Conservation (phyloP, 2,329 filamentous ascomycete genomes). For the Fusarium sarcochroum region DNA sequence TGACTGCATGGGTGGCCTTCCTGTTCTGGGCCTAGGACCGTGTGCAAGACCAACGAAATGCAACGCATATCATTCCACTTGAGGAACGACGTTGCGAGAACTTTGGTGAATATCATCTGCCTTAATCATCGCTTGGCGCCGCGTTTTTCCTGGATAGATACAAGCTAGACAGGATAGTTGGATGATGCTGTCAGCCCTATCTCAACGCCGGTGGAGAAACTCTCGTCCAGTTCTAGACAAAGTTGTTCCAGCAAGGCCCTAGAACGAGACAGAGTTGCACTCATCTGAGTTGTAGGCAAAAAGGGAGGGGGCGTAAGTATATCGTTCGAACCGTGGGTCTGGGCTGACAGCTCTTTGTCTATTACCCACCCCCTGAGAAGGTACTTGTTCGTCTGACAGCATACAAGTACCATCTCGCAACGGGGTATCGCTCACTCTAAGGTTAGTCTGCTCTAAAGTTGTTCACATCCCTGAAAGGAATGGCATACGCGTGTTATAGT, state of each 20-base stretch:
- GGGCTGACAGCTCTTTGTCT: neutral
- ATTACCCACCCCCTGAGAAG: conserved; percentile 3
- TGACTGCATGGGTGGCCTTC: conserved; percentile 35
- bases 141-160: neutral
- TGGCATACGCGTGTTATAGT: conserved; percentile 12
- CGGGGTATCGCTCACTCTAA: neutral
- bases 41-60: conserved; percentile 4
- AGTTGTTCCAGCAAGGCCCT: conserved; percentile 32
- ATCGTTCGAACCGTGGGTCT: conserved; percentile 32
- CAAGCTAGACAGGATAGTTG: neutral
- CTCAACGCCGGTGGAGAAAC: neutral
- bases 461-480: conserved; percentile 9
- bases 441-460: neutral
- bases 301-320: conserved; percentile 15
- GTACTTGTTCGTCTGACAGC: conserved; percentile 43
- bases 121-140: neutral
- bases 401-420: conserved; percentile 28
- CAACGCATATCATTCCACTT: conserved; percentile 1
- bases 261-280: conserved; percentile 33
- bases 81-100: conserved; percentile 6
- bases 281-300: neutral
- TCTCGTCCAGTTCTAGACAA: neutral
- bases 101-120: neutral
- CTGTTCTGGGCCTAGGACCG: conserved; percentile 13
- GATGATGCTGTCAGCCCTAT: conserved; percentile 34